Base-by-base conservation (phyloP, 352 stramenopile species). In the Globisporangium mamillatum region DNA sequence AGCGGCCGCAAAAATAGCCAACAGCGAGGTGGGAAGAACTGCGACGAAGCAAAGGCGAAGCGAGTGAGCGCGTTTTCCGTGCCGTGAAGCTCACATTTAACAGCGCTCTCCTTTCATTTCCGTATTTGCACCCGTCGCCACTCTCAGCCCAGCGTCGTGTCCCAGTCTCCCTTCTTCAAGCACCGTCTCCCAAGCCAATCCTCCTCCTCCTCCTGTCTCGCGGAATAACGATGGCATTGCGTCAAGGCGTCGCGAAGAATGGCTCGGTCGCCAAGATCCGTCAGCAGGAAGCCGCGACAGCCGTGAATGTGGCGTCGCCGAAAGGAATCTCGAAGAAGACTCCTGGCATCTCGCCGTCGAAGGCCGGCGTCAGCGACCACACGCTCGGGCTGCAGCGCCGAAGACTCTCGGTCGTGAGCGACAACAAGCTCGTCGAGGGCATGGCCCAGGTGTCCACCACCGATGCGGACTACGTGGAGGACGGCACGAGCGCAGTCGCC, bases 241-340 rank as follows among this genome's bases (percentile, higher is more conserved):
- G 76, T 68, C 53, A 66, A 44, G 57, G 60, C 18, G 44, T 82
- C 24, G 69, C 72, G 60, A 90, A 89, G 67, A 77, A 61, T 50
- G 78, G 77, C 8, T 89, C 82, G 29, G 71, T 86, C 53, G 63
- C 72, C 63, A 91, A 90, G 65, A 69, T 91, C 38, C 76, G 79
- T 0, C 81, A 87, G 64, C 80, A 90, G 48, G 84, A 91, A 38
- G 78, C 54, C 18, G 27, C 74, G 9, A 82, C 82, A 32, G 79
- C 80, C 10, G 67, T 79, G 36, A 91, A 92, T 76, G 84, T 94
- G 48, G 76, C 83, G n/a, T 94, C 86, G 4, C 86, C 86, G 8
- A 92, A 94, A 63, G 84, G 84, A 5, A 94, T 94, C 66, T 89
- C 84, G 14, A 82, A 81, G 52, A 94, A 94, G 71, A 94, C 82